Percentiles rank a stretch among this genome's conserved stretches.
Evolutionary conservation across 441 rosid species (phyloP).

Genomic region (Erodium texanum): DNA sequence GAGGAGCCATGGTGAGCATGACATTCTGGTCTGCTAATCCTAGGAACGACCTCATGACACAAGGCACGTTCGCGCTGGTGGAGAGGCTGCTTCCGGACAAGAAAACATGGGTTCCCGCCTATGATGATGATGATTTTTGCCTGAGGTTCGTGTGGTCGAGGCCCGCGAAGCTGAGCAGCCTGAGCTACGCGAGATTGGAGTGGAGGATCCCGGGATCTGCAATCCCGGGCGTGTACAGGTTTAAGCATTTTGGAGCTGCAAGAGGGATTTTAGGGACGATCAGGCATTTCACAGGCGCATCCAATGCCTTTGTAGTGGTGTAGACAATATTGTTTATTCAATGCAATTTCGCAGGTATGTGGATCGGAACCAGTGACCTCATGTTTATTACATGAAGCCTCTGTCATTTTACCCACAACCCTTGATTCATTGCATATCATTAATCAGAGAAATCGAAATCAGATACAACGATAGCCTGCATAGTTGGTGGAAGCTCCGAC

Average conservation of each 20-base stretch:
- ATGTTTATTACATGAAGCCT: too few species aligned
- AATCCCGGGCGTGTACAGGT: slow-evolving; percentile 63
- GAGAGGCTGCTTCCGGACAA: slow-evolving; percentile 53
- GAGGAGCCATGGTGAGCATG: slow-evolving; percentile 50
- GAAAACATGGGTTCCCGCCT: slow-evolving; percentile 72
- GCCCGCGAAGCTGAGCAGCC: slow-evolving; percentile 63
- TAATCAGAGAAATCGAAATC: too few species aligned
- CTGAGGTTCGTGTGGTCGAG: slow-evolving; percentile 79
- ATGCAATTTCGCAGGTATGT: too few species aligned
- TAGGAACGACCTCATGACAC: slow-evolving; percentile 75
- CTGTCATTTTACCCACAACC: too few species aligned
- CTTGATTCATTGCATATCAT: too few species aligned
- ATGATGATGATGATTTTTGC: slow-evolving; percentile 91
- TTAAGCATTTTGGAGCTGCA: slow-evolving; percentile 82
- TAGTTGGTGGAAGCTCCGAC: too few species aligned
- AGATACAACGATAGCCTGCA: too few species aligned
- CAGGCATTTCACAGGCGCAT: slow-evolving; percentile 76
- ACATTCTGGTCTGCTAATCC: slow-evolving; percentile 86
- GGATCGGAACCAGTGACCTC: too few species aligned
- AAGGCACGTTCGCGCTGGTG: slow-evolving; percentile 80
- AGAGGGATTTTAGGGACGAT: slow-evolving; percentile 60
- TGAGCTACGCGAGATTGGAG: slow-evolving; percentile 65
- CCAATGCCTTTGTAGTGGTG: slow-evolving; percentile 70
- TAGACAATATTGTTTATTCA: not conserved
- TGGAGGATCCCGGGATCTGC: slow-evolving; percentile 79